Evolutionary conservation across 2,329 filamentous ascomycete genomes (phyloP), one percentile per base, ranked within the genome.

Genomic region (Microdochium paspali): DNA sequence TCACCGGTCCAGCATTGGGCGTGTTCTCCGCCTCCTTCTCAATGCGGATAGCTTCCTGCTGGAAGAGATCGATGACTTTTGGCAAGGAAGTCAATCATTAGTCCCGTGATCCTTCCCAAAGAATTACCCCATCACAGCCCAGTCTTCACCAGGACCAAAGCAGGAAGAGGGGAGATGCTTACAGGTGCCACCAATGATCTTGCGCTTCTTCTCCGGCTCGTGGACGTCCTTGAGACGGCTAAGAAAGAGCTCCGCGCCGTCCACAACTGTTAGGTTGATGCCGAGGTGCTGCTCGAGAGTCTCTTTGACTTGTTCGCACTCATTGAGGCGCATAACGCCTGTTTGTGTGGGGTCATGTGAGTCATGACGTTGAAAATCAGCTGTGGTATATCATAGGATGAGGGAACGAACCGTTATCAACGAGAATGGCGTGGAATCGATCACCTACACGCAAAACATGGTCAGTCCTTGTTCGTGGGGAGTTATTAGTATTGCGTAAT

Each of bases 251-350:
- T 94, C 74, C 10, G 77, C 76, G 0, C 81, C 90, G 61, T 97
- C 86, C 2, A 94, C 80, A 24, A 97, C 84, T 0, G 87, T 95
- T 2, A 97, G 74, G 65, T 95, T 93, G 66, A 97, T 94, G 1
- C 87, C 87, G 1, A 97, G 78, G 54, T 93, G 83, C 59, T 90
- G 65, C 2, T 76, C 75, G 2, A 97, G 77, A 0, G 82, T 90
- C 65, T 89, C 73, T 66, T 95, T 84, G 46, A 97, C 93, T 58
- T 84, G 73, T 54, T 83, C 70, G 55, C 85, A 90, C 66, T 97
- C 93, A 60, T 95, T 84, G 25, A 93, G 74, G 32, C 93, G 82
- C 77, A 98, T 83, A 46, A 89, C 73, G 20, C 65, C 66, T 57
- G 18, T 40, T n/a, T n/a, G n/a, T n/a, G n/a, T n/a, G 10, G 5